Percentiles rank a stretch among this genome's conserved stretches.
phyloP scores from a whole-genome alignment of 2,329 filamentous ascomycete genomes.

The Venturia effusa region DNA sequence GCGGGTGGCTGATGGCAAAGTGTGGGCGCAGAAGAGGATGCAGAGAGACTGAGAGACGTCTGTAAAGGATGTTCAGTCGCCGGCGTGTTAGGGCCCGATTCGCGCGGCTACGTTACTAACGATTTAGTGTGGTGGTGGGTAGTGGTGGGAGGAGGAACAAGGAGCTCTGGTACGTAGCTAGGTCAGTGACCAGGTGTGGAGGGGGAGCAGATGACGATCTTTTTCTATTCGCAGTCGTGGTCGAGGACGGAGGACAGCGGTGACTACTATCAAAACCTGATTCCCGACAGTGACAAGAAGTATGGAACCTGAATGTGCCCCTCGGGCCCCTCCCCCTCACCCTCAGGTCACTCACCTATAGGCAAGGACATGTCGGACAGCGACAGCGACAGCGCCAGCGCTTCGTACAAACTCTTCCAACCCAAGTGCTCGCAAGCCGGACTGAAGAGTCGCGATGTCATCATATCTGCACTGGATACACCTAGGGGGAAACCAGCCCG shows the following conservation, averaged over 20 bases:
- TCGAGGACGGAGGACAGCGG: not conserved
- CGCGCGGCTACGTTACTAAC: not conserved
- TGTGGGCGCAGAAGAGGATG: not conserved
- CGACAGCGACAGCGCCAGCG: not conserved
- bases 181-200: not conserved
- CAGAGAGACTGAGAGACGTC: not conserved
- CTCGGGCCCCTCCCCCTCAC: too few relatives aligned
- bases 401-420: not conserved
- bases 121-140: not conserved
- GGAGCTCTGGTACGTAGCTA: not conserved
- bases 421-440: too few relatives aligned
- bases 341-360: too few relatives aligned
- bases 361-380: not conserved
- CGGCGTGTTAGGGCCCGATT: conserved; percentile 2
- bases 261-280: not conserved
- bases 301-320: too few relatives aligned
- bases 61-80: not conserved
- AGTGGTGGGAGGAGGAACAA: not conserved
- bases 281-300: not conserved
- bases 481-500: too few relatives aligned
- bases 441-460: too few relatives aligned
- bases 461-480: too few relatives aligned
- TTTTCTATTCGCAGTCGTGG: not conserved
- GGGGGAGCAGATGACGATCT: conserved; percentile 1
- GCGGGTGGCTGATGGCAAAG: conserved; percentile 1